These are phyloP conservation scores for Leishmania tarentolae DNA, from an alignment of 208 protist genomes.

Conservation along the genomic window DNA sequence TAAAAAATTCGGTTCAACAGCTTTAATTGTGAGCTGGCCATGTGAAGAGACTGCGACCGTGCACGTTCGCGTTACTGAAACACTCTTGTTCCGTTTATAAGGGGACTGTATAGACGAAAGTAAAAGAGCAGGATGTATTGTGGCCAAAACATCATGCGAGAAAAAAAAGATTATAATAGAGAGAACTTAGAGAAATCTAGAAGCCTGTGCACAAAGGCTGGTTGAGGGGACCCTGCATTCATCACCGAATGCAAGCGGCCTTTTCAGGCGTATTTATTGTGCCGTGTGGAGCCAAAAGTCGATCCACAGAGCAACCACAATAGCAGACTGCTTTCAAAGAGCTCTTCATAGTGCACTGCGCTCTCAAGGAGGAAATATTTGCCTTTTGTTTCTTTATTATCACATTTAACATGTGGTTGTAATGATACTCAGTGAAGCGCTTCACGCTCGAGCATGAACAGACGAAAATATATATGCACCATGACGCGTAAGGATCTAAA, in stretches of 20 bases:
- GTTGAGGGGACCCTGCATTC: not conserved
- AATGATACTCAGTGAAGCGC: not conserved
- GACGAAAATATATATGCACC: not conserved
- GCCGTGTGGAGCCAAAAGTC: not conserved
- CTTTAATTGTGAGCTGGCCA: not conserved
- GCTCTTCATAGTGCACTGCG: no score
- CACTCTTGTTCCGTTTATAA: not conserved
- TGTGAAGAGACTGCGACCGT: not conserved
- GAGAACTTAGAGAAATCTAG: not conserved
- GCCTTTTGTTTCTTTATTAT: no score
- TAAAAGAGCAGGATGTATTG: not conserved
- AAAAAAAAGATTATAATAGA: constrained; percentile 4
- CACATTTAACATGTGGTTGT: not conserved
- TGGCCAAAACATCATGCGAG: constrained; percentile 3
- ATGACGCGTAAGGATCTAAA: not conserved
- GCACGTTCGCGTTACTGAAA: not conserved
- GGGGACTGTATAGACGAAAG: constrained; percentile 6
- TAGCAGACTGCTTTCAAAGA: no score
- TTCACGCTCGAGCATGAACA: not conserved
- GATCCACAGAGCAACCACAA: not conserved
- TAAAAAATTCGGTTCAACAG: not conserved
- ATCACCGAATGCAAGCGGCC: not conserved
- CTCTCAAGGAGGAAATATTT: not conserved
- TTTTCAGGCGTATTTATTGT: not conserved
- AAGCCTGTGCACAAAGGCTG: not conserved